A percentile compares a stretch with the other conserved stretches of the same genome.
Evolutionary conservation across 495 filamentous ascomycete species (phyloP).

Genomic region (Neurospora tetrasperma): DNA sequence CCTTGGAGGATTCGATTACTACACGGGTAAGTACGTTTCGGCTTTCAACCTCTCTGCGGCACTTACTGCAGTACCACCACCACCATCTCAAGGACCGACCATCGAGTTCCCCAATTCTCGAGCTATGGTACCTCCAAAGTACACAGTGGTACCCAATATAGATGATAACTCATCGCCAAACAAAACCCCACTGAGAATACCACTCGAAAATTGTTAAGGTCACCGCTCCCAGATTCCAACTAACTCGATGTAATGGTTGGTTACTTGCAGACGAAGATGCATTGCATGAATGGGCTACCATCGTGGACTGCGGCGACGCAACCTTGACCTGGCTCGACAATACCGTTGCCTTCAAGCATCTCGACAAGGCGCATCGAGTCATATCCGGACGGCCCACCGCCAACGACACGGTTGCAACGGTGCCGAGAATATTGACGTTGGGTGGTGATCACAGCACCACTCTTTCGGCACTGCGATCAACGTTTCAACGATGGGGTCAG

Average conservation of each 20-base stretch:
- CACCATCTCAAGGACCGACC: neutral
- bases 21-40: conserved; percentile 17
- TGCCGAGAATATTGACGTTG: conserved; percentile 52
- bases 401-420: conserved; percentile 18
- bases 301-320: conserved; percentile 72
- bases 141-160: neutral
- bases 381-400: conserved; percentile 27
- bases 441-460: conserved; percentile 60
- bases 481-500: conserved; percentile 55
- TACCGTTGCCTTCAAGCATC: conserved; percentile 61
- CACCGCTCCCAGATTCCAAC: neutral
- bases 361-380: conserved; percentile 49
- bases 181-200: neutral
- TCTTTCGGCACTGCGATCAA: conserved; percentile 50
- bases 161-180: neutral
- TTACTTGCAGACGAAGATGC: neutral
- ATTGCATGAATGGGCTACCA: conserved; percentile 10
- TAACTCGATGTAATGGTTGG: neutral
- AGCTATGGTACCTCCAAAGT: neutral
- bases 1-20: conserved; percentile 20
- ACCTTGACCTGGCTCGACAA: conserved; percentile 62
- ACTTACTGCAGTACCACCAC: neutral
- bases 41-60: neutral
- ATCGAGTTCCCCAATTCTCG: neutral
- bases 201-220: neutral